These are phyloP conservation scores for Trichoderma sp. DNA, from an alignment of 2,329 filamentous ascomycete species.

Conservation along the genomic window DNA sequence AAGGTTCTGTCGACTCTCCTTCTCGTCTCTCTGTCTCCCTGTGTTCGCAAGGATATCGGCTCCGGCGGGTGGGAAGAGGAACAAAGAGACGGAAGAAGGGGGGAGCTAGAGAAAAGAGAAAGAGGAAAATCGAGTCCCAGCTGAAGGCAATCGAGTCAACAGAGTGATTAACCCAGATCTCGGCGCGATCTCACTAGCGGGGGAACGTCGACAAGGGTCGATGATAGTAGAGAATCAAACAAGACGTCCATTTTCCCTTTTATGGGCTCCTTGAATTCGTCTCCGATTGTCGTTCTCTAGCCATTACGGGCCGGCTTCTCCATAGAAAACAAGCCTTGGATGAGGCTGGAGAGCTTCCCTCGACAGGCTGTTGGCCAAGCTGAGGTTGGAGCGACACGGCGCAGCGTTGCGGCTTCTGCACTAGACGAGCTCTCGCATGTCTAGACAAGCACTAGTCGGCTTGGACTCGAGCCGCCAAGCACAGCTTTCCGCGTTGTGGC, in stretches of 20 bases:
- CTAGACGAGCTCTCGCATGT: not conserved
- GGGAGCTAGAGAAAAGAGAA: not conserved
- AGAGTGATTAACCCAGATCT: not conserved
- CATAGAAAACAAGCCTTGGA: not conserved
- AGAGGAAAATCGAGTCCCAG: not conserved
- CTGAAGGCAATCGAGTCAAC: not conserved
- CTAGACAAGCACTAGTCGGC: not conserved
- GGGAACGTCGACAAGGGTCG: not conserved
- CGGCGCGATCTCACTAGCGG: not conserved
- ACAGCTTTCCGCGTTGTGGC: not conserved
- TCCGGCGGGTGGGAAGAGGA: not conserved
- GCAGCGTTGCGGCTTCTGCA: conserved; percentile 2
- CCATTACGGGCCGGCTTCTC: not conserved
- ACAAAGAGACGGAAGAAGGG: not conserved
- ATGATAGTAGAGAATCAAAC: not conserved
- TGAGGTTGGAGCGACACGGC: conserved; percentile 10
- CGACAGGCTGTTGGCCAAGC: not conserved
- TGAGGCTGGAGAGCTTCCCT: not conserved
- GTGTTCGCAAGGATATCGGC: not conserved
- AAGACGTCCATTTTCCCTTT: not conserved
- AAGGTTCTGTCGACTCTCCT: not conserved
- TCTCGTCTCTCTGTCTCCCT: not conserved
- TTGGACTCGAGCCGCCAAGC: not conserved
- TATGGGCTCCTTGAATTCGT: not conserved
- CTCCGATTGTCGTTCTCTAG: not conserved